Percentiles rank a stretch among this genome's conserved stretches.
Conservation (phyloP, 768 basidiomycete genomes). For the Pisolithus albus region DNA sequence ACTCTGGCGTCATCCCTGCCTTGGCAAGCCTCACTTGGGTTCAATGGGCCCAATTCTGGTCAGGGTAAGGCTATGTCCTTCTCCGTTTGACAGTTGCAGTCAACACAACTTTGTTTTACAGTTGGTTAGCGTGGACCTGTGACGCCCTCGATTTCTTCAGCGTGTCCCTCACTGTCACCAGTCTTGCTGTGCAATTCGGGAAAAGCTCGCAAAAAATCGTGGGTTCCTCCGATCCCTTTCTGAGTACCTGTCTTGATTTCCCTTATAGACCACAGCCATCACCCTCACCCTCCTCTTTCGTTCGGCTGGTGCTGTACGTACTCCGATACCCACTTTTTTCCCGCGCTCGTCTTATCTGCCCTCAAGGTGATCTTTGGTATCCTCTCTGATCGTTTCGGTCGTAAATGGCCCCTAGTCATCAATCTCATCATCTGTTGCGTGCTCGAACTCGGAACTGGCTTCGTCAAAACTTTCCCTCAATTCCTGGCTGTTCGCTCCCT, state of each 20-base stretch:
- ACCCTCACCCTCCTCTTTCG: constrained; percentile 92
- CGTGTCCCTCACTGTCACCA: constrained; percentile 52
- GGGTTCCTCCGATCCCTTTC: constrained; percentile 7
- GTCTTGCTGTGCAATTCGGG: constrained; percentile 43
- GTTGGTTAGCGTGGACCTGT: constrained; percentile 82
- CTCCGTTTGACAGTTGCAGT: background rate
- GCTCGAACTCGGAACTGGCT: constrained; percentile 76
- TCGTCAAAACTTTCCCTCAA: constrained; percentile 64
- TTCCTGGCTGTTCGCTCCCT: constrained; percentile 81
- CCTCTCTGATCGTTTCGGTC: constrained; percentile 81
- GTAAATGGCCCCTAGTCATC: constrained; percentile 86
- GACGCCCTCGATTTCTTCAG: constrained; percentile 86
- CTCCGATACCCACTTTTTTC: background rate
- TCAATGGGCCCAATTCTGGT: constrained; percentile 54
- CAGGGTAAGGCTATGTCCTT: constrained; percentile 34
- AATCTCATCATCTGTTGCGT: constrained; percentile 67
- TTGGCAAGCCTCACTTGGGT: constrained; percentile 40
- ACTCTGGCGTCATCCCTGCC: constrained; percentile 36
- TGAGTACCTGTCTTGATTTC: background rate
- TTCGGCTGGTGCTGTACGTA: constrained; percentile 59
- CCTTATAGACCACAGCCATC: constrained; percentile 64
- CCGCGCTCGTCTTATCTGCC: background rate
- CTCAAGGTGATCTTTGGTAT: constrained; percentile 65
- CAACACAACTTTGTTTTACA: constrained; percentile 16
- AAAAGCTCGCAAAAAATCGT: constrained; percentile 39